Base-by-base conservation (phyloP, 495 filamentous ascomycete genomes). In the Annulohypoxylon nitens region DNA sequence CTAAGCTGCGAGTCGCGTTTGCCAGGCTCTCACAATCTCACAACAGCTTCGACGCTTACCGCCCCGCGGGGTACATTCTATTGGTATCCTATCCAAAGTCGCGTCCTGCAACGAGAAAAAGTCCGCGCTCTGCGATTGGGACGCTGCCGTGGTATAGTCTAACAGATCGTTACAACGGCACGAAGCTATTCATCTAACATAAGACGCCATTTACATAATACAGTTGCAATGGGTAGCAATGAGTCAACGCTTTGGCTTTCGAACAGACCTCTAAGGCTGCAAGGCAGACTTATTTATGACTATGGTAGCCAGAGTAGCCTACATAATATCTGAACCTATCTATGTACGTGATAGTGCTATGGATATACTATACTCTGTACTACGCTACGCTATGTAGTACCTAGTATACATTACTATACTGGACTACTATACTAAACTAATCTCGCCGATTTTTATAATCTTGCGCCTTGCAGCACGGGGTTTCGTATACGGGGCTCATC, bases 41-140 rank as follows among this genome's bases (percentile, higher is more conserved):
- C 6, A 50, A 20, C 4, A 47, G 16, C 50, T n/a, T 37, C 11
- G 48, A 47, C 4, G 43, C 34, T 55, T 74, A 74, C 71, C 71
- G 63, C 58, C 62, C 67, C 67, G 71, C 71, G 71, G 67, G 71
- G 71, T 74, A 63, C 33, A 67, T 63, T 41, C 61, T 62, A 66
- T 62, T 65, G 64, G 60, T 65, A 72, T 67, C 51, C 16, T 65
- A 72, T 67, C 47, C 41, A 50, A 54, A 25, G 50, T 64, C 18
- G 47, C 50, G 60, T 59, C 25, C 26, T 64, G 57, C 39, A 59
- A 12, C 5, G 8, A 39, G 20, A 26, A 16, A n/a, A 48, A 48
- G 23, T 33, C 39, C 51, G 51, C 18, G 20, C 33, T 65, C 14
- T 14, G 12, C 47, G 37, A 43, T 41, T 65, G 53, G 53, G 33